Base-by-base conservation (phyloP, 192 early-diverging fungal genomes). In the Coemansia sp. region DNA sequence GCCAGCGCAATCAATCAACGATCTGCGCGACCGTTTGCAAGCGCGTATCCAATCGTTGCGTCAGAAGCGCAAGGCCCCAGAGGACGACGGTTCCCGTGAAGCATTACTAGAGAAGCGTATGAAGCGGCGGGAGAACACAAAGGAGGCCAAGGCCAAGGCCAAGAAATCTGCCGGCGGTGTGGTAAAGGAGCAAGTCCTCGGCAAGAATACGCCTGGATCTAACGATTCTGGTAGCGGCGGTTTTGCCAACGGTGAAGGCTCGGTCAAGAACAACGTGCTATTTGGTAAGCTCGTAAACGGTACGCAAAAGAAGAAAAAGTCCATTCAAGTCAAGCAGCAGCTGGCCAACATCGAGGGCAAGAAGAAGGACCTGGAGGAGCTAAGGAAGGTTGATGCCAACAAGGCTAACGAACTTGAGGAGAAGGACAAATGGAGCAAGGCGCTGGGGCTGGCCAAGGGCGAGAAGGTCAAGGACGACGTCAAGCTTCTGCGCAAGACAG, bases 391-490 rank as follows among this genome's bases (percentile, higher is more conserved):
- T 62, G 78, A 81, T 43, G 78, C 86, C 18, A 81, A 86, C 28
- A 89, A 89, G 68, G 93, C 93, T 13, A 75, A 77, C 33, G 58
- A 73, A 26, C 67, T 96, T 51, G 83, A 87, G 64, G 91, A 94
- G 64, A 92, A 87, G 66, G 85, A 87, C 49, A 85, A 86, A 20
- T 98, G 96, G 96, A 77, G 77, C 61, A 93, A 93, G 79, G 87
- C 90, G 5, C 52, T 91, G 56, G 85, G 87, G 57, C 83, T 89
- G 74, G 94, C 95, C 3, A 81, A 86, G 64, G 96, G 96, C 64
- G 91, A 94, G 70, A 95, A 94, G 80, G 85, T 96, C 61, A 93
- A 94, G 79, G 96, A 98, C 72, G 92, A 98, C 49, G 70, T 88
- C 59, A 92, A 88, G 71, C 77, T 96, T 40, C 84, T 98, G 35